phyloP scores from a whole-genome alignment of 75 land plant genomes.

The Pseudotsuga menziesii region DNA sequence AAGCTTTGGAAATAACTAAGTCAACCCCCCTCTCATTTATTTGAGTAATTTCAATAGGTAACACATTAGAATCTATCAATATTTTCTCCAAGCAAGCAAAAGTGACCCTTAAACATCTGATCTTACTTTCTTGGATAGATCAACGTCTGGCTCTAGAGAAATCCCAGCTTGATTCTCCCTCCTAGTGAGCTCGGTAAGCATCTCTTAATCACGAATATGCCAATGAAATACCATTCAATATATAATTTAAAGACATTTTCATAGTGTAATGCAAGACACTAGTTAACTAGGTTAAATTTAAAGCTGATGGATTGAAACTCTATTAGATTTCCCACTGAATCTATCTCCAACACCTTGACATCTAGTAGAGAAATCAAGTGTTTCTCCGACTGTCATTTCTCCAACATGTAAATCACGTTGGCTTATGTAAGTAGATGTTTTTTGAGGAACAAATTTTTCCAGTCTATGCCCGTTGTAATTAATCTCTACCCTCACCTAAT shows the following conservation, averaged over 20 bases:
- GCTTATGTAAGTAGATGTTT: constrained; percentile 74
- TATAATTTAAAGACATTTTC: neutral
- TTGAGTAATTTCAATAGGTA: no score
- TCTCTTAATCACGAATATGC: constrained; percentile 15
- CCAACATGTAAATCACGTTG: constrained; percentile 74
- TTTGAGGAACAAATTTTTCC: constrained; percentile 70
- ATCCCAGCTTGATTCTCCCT: constrained; percentile 68
- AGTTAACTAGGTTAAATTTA: neutral
- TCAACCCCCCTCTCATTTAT: no score
- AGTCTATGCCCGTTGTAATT: constrained; percentile 60
- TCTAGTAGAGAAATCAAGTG: constrained; percentile 79
- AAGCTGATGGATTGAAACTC: no score
- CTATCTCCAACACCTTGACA: constrained; percentile 88
- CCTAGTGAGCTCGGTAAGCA: constrained; percentile 54
- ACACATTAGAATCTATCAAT: no score
- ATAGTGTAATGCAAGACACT: neutral
- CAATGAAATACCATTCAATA: neutral
- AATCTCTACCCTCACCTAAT: constrained; percentile 43
- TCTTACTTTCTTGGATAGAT: constrained; percentile 64
- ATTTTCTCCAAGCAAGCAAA: no score
- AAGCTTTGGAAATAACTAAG: no score
- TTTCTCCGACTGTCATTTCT: constrained; percentile 86
- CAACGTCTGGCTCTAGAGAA: constrained; percentile 65
- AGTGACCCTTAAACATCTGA: no score
- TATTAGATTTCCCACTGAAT: constrained; percentile 36